phyloP scores from a whole-genome alignment of 2,329 filamentous ascomycete genomes.

The Lachnellula occidentalis region DNA sequence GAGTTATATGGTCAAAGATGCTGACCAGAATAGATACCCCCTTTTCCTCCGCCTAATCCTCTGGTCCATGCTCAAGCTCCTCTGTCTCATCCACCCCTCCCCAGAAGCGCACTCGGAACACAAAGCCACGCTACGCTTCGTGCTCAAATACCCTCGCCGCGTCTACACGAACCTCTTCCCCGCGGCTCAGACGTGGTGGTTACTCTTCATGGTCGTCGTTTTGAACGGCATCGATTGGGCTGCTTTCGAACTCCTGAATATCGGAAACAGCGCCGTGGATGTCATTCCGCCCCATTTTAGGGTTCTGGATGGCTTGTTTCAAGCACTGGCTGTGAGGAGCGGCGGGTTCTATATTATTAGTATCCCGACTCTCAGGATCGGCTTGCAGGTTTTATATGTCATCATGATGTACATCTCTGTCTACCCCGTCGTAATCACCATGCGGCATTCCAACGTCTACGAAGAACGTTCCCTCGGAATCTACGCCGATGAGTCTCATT shows the following conservation, averaged over 20 bases:
- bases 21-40: conserved; percentile 40
- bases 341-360: conserved; percentile 62
- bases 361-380: conserved; percentile 50
- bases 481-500: conserved; percentile 35
- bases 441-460: conserved; percentile 66
- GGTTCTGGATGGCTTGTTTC: conserved; percentile 60
- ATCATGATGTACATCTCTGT: conserved; percentile 64
- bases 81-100: conserved; percentile 36
- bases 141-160: conserved; percentile 50
- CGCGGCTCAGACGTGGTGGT: conserved; percentile 58
- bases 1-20: neutral
- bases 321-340: conserved; percentile 57
- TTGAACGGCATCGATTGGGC: conserved; percentile 61
- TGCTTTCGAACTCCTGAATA: conserved; percentile 59
- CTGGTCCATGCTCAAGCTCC: conserved; percentile 44
- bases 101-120: conserved; percentile 33
- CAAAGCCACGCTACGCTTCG: conserved; percentile 48
- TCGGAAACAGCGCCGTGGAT: conserved; percentile 52
- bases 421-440: conserved; percentile 57
- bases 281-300: conserved; percentile 47
- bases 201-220: conserved; percentile 53
- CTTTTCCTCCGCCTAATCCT: conserved; percentile 56
- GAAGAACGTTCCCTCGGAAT: conserved; percentile 63
- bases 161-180: conserved; percentile 63
- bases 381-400: conserved; percentile 54